These are phyloP conservation scores for Candida ipomoeae DNA, from an alignment of 805 yeast genomes.

Conservation along the genomic window DNA sequence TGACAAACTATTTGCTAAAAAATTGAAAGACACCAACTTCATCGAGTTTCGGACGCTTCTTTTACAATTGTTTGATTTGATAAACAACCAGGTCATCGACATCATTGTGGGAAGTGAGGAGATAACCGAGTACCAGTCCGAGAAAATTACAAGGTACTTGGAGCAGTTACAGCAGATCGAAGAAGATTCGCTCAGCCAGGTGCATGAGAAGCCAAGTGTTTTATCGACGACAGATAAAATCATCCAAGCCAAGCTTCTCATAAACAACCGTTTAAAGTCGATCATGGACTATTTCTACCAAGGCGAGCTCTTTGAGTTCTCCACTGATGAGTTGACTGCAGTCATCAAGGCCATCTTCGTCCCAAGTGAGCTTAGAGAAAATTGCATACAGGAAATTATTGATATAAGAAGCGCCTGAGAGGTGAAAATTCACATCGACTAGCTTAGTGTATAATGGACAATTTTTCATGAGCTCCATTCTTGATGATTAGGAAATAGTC, in stretches of 20 bases:
- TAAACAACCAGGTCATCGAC: constrained; percentile 26
- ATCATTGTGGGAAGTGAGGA: constrained; percentile 25
- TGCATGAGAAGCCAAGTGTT: constrained; percentile 8
- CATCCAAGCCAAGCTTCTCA: constrained; percentile 28
- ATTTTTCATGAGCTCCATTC: not conserved
- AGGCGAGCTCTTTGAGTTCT: constrained; percentile 47
- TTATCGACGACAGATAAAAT: constrained; percentile 18
- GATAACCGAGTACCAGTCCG: constrained; percentile 35
- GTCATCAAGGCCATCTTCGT: constrained; percentile 41
- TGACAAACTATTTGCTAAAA: constrained; percentile 14
- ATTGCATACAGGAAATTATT: constrained; percentile 43
- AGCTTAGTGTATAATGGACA: not conserved
- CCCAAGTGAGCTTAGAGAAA: constrained; percentile 45
- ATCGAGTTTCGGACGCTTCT: constrained; percentile 26
- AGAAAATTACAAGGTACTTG: constrained; percentile 27
- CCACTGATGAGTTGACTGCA: constrained; percentile 42
- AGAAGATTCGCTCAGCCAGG: constrained; percentile 5
- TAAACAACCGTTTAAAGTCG: constrained; percentile 39
- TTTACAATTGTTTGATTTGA: constrained; percentile 24
- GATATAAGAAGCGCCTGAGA: constrained; percentile 34
- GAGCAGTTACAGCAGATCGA: constrained; percentile 10
- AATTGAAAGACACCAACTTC: constrained; percentile 25
- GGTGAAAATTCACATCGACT: not conserved
- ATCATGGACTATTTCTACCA: constrained; percentile 49
- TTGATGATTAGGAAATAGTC: constrained; percentile 18